Evolutionary conservation across 148 eudicot species (phyloP).

Genomic region (Vaccinium myrtillus): DNA sequence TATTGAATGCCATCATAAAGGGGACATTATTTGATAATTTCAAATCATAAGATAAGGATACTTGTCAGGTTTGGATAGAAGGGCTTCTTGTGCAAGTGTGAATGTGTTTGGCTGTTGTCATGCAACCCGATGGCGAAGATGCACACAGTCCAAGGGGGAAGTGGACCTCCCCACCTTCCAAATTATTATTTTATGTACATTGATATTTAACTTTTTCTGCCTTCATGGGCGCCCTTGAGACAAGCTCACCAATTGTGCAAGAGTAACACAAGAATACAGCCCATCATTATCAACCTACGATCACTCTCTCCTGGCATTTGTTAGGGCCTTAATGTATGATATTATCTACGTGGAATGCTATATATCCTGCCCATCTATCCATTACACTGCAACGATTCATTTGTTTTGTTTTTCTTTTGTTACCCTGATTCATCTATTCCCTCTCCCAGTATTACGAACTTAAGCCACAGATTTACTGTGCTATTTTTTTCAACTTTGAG

Average conservation of each 20-base stretch:
- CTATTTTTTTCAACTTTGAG: background rate
- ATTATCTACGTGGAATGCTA: background rate
- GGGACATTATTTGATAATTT: background rate
- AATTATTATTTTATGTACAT: background rate
- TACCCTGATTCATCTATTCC: background rate
- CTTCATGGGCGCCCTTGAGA: background rate
- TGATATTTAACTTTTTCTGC: background rate
- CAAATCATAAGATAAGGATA: background rate
- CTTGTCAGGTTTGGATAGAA: slow-evolving; percentile 7
- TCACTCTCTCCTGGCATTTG: background rate
- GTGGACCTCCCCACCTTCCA: background rate
- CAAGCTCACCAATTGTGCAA: background rate
- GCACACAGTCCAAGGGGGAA: background rate
- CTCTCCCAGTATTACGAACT: background rate
- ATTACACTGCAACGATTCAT: background rate
- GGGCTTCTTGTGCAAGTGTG: background rate
- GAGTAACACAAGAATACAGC: background rate
- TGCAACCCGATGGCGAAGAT: background rate
- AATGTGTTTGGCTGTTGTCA: background rate
- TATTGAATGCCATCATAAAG: background rate
- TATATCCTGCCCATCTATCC: background rate
- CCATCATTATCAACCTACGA: background rate
- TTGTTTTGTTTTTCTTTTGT: background rate
- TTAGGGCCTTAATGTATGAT: background rate
- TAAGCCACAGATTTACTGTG: background rate